Conservation (phyloP, 805 yeast species). For the Dipodascus albidus region DNA sequence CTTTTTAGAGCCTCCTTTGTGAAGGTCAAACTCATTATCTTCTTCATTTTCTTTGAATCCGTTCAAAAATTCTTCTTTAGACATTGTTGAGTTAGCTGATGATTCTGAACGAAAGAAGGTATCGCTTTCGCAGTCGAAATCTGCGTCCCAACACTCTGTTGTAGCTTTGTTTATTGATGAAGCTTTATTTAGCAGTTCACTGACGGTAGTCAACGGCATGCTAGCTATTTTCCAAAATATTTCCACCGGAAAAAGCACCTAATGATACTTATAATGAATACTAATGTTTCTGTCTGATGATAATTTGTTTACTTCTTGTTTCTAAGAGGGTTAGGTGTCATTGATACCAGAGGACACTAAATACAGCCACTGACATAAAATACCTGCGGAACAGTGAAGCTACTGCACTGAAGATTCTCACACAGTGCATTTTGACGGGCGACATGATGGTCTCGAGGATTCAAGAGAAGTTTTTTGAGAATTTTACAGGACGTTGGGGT, state of each 20-base stretch:
- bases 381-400: neutral
- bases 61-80: neutral
- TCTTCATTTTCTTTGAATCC: neutral
- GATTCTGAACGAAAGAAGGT: neutral
- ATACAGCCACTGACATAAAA: neutral
- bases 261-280: neutral
- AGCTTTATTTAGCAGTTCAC: neutral
- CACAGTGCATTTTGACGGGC: neutral
- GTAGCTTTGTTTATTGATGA: neutral
- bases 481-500: too few species aligned
- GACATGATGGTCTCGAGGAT: neutral
- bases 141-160: neutral
- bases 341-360: neutral
- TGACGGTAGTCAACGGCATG: neutral
- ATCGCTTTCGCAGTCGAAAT: constrained; percentile 1
- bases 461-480: neutral
- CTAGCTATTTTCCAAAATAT: neutral
- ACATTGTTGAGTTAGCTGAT: neutral
- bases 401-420: neutral
- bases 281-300: neutral
- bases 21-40: neutral
- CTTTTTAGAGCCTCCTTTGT: neutral
- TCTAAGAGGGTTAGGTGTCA: neutral
- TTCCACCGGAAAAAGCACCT: neutral
- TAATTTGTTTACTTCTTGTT: neutral